Percentiles rank a stretch among this genome's conserved stretches.
phyloP scores from a whole-genome alignment of 192 early-diverging fungal genomes.

The Backusella circina region DNA sequence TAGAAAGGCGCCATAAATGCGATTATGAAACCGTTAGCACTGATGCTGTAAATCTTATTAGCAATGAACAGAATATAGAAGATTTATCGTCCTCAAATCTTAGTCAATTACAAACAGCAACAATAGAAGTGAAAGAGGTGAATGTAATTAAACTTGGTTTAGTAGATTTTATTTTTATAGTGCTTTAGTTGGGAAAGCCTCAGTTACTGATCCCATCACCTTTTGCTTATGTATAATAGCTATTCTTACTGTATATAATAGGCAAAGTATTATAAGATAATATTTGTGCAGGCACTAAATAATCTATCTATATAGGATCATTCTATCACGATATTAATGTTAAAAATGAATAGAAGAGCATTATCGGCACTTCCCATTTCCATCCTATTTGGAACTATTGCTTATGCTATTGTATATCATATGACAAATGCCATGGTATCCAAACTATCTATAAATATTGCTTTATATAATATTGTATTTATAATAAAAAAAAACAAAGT shows the following conservation, averaged over 20 bases:
- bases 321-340: conserved; percentile 72
- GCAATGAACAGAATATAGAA: background rate
- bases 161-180: conserved; percentile 86
- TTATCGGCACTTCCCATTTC: conserved; percentile 76
- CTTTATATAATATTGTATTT: background rate
- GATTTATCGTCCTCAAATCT: background rate
- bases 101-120: background rate
- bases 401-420: background rate
- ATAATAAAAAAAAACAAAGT: background rate
- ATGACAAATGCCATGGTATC: background rate
- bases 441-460: background rate
- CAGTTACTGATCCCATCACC: conserved; percentile 19
- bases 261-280: background rate
- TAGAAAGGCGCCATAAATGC: background rate
- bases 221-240: conserved; percentile 35
- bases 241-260: conserved; percentile 43
- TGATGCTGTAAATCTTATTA: background rate
- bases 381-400: conserved; percentile 59
- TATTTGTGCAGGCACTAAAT: background rate
- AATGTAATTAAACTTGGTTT: conserved; percentile 63
- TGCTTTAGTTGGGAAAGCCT: conserved; percentile 64
- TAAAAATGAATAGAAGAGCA: conserved; percentile 66
- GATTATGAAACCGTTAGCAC: background rate
- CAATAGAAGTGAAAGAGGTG: background rate
- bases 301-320: conserved; percentile 39